Percentiles rank a stretch among this genome's conserved stretches.
Conservation (phyloP, 805 yeast species). For the Nakazawaea wickerhamii region DNA sequence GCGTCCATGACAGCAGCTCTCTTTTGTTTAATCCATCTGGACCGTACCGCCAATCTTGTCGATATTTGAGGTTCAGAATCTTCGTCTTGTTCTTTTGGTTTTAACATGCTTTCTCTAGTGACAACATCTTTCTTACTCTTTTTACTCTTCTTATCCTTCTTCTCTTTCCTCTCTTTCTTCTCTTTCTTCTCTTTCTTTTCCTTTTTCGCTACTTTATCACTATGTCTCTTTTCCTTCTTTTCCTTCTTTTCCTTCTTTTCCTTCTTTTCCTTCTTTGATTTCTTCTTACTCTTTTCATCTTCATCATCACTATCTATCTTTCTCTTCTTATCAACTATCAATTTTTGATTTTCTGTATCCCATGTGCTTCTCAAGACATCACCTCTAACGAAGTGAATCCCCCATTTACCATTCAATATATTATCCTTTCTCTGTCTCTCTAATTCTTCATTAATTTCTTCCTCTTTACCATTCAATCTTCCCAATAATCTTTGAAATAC, state of each 20-base stretch:
- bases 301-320: conserved; percentile 23
- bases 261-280: conserved; percentile 17
- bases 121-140: conserved; percentile 24
- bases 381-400: conserved; percentile 81
- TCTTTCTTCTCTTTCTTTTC: conserved; percentile 17
- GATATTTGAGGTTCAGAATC: conserved; percentile 31
- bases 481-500: conserved; percentile 90
- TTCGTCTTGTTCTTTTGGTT: conserved; percentile 25
- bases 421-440: conserved; percentile 64
- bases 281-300: conserved; percentile 21
- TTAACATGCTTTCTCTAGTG: conserved; percentile 37
- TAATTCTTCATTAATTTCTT: conserved; percentile 54
- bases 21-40: conserved; percentile 85
- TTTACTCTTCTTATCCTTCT: conserved; percentile 20
- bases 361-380: conserved; percentile 80
- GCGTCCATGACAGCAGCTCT: conserved; percentile 88
- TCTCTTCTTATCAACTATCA: conserved; percentile 24
- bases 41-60: conserved; percentile 69
- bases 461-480: conserved; percentile 81
- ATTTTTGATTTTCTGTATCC: conserved; percentile 50
- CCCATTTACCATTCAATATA: conserved; percentile 82
- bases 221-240: conserved; percentile 19
- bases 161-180: conserved; percentile 23
- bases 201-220: conserved; percentile 14
- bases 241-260: conserved; percentile 21